Evolutionary conservation across 2,329 filamentous ascomycete genomes (phyloP), one percentile per base, ranked within the genome.

Genomic region (Lecanosticta acicola): DNA sequence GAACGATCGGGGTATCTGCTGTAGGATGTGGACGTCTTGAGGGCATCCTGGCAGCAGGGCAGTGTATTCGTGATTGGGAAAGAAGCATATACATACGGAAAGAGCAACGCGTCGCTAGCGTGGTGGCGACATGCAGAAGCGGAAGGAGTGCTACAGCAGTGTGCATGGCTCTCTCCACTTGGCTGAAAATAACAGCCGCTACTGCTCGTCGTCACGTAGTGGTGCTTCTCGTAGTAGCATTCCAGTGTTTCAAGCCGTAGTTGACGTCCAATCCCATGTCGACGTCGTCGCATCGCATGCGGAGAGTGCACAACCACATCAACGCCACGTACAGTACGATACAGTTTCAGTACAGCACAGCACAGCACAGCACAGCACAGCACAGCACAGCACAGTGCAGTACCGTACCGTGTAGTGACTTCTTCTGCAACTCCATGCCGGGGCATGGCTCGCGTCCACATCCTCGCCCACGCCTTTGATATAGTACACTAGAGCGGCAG

Each of bases 221-320:
- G n/a, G 35, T 39, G 36, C 19, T 45, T 32, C 21, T 43, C 35
- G 35, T 11, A 8, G 19, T 10, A 29, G 46, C 49, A 51, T 51
- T 51, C 45, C 39, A 18, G 38, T 34, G 49, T 51, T 51, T 48
- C 44, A 41, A 35, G 32, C 11, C 19, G 38, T n/a, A n/a, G n/a
- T n/a, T n/a, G n/a, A n/a, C n/a, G n/a, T n/a, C n/a, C 32, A 9
- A 18, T 16, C 19, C 32, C 29, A 33, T 45, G 34, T 29, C 16
- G 21, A 35, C 13, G 13, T 36, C 32, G 33, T 36, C 8, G 7
- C 33, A n/a, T n/a, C n/a, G n/a, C n/a, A n/a, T n/a, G n/a, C n/a
- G n/a, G n/a, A n/a, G n/a, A n/a, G n/a, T n/a, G n/a, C n/a, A n/a
- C n/a, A n/a, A n/a, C n/a, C n/a, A n/a, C n/a, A n/a, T n/a, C n/a